A percentile compares a stretch with the other conserved stretches of the same genome.
Evolutionary conservation across 2,329 filamentous ascomycete genomes (phyloP).

Genomic region (Emmonsia crescens): DNA sequence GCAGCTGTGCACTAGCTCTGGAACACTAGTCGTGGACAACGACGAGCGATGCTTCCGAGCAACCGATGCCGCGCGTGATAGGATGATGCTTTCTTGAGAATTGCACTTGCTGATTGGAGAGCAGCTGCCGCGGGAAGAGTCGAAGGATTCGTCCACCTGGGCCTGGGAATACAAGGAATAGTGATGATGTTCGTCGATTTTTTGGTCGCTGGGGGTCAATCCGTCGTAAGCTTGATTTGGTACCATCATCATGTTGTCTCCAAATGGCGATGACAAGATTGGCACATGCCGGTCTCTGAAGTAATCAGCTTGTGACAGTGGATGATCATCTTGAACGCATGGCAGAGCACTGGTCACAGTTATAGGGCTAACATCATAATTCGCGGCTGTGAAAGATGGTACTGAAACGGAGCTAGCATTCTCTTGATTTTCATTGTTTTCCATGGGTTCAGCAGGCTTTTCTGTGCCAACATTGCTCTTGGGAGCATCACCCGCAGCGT

Average conservation of each 20-base stretch:
- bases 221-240: slow-evolving; percentile 30
- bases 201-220: slow-evolving; percentile 35
- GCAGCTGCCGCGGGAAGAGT: slow-evolving; percentile 38
- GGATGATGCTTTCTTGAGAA: slow-evolving; percentile 46
- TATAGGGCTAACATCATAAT: not conserved
- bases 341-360: not conserved
- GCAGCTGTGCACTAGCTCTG: slow-evolving; percentile 34
- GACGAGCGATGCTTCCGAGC: slow-evolving; percentile 39
- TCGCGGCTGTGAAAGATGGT: not conserved
- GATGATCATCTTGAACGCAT: not conserved
- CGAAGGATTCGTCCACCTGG: slow-evolving; percentile 29
- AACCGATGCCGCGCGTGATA: slow-evolving; percentile 39
- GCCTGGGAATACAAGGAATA: slow-evolving; percentile 36
- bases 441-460: not conserved
- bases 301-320: slow-evolving; percentile 16
- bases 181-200: slow-evolving; percentile 38
- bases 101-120: slow-evolving; percentile 46
- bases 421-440: not conserved
- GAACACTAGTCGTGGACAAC: slow-evolving; percentile 35
- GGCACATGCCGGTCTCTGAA: slow-evolving; percentile 25
- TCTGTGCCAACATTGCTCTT: slow-evolving; percentile 2
- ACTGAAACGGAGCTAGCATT: not conserved
- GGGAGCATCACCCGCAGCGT: slow-evolving; percentile 9
- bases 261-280: slow-evolving; percentile 21
- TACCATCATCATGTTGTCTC: slow-evolving; percentile 24